A percentile compares a stretch with the other conserved stretches of the same genome.
Conservation (phyloP, 768 basidiomycete species). For the Xerocomellus chrysenteron region DNA sequence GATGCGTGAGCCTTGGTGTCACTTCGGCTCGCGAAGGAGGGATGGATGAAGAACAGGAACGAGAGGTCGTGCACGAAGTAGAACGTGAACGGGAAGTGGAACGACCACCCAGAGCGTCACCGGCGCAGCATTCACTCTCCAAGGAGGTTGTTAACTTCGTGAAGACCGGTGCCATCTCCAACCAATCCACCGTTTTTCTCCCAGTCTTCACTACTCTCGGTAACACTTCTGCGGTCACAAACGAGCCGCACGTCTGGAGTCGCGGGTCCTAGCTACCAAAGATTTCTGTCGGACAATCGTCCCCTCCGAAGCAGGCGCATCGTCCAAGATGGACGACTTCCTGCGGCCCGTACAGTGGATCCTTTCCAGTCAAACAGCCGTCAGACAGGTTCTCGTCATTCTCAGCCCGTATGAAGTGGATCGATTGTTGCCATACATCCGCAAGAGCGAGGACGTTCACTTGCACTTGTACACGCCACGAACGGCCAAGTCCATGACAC, state of each 20-base stretch:
- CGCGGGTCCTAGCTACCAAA: constrained; percentile 11
- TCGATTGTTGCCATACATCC: constrained; percentile 37
- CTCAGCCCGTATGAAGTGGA: constrained; percentile 44
- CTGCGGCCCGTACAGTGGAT: constrained; percentile 46
- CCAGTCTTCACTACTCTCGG: constrained; percentile 12
- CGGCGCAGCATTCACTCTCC: constrained; percentile 22
- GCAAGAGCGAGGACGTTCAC: constrained; percentile 30
- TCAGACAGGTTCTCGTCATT: constrained; percentile 31
- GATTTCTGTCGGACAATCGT: constrained; percentile 15
- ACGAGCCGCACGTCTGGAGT: constrained; percentile 23
- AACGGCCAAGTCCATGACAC: constrained; percentile 29
- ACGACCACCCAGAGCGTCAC: constrained; percentile 29
- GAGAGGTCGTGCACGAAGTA: constrained; percentile 43
- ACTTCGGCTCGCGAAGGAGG: constrained; percentile 13
- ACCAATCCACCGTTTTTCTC: constrained; percentile 17
- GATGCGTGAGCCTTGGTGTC: constrained; percentile 30
- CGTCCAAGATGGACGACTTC: constrained; percentile 28
- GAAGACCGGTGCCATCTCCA: constrained; percentile 23
- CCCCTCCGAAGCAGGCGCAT: background rate
- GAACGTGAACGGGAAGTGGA: constrained; percentile 41
- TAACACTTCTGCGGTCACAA: constrained; percentile 5
- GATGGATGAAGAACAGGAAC: constrained; percentile 49
- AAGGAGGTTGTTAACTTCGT: constrained; percentile 9
- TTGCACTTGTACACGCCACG: constrained; percentile 45
- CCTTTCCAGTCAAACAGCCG: constrained; percentile 34